These are phyloP conservation scores for Candida michaelii DNA, from an alignment of 805 yeast species.

Conservation along the genomic window DNA sequence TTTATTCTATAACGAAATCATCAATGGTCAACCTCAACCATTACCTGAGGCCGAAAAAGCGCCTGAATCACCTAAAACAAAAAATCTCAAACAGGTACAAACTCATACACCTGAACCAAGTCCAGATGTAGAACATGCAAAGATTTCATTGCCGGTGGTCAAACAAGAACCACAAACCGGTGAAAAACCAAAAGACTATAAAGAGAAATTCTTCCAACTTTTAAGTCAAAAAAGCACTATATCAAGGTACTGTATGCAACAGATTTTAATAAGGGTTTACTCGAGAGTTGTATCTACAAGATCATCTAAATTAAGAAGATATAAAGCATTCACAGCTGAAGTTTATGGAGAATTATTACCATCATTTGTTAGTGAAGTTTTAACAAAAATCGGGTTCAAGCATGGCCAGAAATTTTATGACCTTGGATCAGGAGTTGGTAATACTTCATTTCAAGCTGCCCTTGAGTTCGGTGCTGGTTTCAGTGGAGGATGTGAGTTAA, in stretches of 20 bases:
- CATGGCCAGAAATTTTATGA: conserved; percentile 69
- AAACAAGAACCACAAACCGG: not conserved
- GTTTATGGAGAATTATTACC: conserved; percentile 93
- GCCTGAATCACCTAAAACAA: not conserved
- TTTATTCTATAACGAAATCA: not conserved
- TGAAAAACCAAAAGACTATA: conserved; percentile 22
- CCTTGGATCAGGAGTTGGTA: conserved; percentile 93
- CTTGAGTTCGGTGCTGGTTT: conserved; percentile 72
- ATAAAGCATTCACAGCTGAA: conserved; percentile 84
- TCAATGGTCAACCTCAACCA: not conserved
- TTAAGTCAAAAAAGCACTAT: conserved; percentile 21
- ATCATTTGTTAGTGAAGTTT: conserved; percentile 62
- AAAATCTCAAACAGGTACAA: not conserved
- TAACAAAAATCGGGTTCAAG: conserved; percentile 55
- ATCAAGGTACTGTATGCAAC: conserved; percentile 54
- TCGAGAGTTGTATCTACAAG: conserved; percentile 77
- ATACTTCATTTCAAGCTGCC: conserved; percentile 86
- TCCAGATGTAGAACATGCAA: conserved; percentile 1
- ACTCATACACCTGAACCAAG: conserved; percentile 5
- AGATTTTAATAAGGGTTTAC: conserved; percentile 69
- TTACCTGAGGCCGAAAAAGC: not conserved
- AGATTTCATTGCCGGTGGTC: not conserved
- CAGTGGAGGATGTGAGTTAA: conserved; percentile 88
- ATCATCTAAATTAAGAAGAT: conserved; percentile 59
- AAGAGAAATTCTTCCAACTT: conserved; percentile 20